phyloP scores from a whole-genome alignment of 75 land plant genomes.

The Picea sitchensis region DNA sequence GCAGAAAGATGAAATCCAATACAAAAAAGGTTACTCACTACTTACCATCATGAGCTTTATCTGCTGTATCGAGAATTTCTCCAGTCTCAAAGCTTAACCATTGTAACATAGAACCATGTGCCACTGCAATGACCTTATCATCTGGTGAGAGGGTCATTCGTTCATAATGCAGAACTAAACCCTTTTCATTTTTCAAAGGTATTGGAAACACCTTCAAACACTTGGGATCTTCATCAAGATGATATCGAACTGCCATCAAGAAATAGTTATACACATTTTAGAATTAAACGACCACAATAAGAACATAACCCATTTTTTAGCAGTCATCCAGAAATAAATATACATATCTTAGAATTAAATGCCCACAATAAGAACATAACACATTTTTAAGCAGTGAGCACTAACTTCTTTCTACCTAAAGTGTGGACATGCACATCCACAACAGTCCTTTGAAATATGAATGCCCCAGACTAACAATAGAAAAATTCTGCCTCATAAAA shows the following conservation, averaged over 20 bases:
- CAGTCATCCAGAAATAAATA: slow-evolving; percentile 25
- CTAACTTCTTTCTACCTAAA: background rate
- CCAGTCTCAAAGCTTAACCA: slow-evolving; percentile 84
- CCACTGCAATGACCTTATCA: slow-evolving; percentile 73
- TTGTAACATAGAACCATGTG: slow-evolving; percentile 80
- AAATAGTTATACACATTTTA: background rate
- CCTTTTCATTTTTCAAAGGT: slow-evolving; percentile 70
- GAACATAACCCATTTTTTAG: slow-evolving; percentile 8
- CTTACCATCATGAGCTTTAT: slow-evolving; percentile 93
- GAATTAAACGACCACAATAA: background rate
- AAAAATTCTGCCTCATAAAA: background rate
- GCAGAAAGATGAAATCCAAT: background rate
- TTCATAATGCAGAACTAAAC: slow-evolving; percentile 66
- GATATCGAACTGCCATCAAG: slow-evolving; percentile 73
- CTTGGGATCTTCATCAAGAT: slow-evolving; percentile 98
- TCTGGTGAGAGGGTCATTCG: slow-evolving; percentile 84
- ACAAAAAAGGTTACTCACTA: background rate
- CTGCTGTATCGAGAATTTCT: slow-evolving; percentile 83
- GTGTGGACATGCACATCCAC: background rate
- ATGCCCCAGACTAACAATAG: background rate
- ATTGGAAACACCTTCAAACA: slow-evolving; percentile 82
- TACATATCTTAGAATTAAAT: background rate
- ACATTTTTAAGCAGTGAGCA: background rate
- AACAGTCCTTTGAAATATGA: background rate
- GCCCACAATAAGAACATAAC: background rate